Base-by-base conservation (phyloP, 2,329 filamentous ascomycete species). In the Cordyceps farinosa region DNA sequence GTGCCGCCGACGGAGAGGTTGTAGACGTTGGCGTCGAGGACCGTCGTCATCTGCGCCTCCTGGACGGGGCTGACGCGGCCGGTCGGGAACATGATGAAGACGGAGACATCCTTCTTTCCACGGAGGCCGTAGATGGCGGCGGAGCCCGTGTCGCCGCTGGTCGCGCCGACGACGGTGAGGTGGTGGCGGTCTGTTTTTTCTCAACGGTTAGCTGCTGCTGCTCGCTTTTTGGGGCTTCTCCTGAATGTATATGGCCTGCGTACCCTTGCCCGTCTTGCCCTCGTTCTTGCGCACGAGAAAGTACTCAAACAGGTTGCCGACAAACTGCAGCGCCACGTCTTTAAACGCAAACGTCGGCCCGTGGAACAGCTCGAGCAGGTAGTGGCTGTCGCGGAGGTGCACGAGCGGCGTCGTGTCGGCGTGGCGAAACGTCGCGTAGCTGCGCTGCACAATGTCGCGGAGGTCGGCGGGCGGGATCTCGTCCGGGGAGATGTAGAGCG, bases 271-370 rank as follows among this genome's bases (percentile, higher is more conserved):
- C 34, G 81, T 79, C 79, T 90, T 91, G 67, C 84, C 86, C 73
- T 85, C 72, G 69, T 95, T 95, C 75, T 85, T 87, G 68, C 90
- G 81, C 5, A 88, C 84, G 13, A 95, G 81, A 75, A 95, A 94
- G 75, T 94, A 95, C 76, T 96, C 91, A 68, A 96, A 98, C 2
- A 99, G 81, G 72, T 99, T 98, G n/a, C 95, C 95, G 2, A 99
- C 80, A 73, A 97, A 95, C 70, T 98, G 94, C 66, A 98, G 81
- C 17, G 93, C 93, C 58, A 93, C 90, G 76, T 98, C 94, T 78
- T 98, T 97, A 82, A 98, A 98, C 2, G 94, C 90, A 74, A 92
- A 97, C 0, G 90, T 98, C 5, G 93, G 95, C 1, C 95, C 95
- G 75, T 98, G 94, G 82, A 98, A 99, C 50, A 99, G 84, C 77